These are phyloP conservation scores for Ceraceosorus bombacis DNA, from an alignment of 1,284 basidiomycete genomes.

Conservation along the genomic window DNA sequence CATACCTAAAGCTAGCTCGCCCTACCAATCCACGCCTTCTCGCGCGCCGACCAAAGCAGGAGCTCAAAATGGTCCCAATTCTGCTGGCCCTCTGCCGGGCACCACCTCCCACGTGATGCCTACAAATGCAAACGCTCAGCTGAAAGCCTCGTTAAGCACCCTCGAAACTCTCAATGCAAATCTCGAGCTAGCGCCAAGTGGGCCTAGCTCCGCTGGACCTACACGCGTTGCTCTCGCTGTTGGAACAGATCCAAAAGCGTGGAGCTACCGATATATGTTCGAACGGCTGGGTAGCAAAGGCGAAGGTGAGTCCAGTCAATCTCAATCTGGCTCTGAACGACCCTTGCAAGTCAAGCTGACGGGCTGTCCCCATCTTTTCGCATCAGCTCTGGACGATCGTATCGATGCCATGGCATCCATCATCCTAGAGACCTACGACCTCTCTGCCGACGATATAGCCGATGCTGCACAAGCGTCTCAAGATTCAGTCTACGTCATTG, in stretches of 20 bases:
- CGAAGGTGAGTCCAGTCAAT: conserved; percentile 17
- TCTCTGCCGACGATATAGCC: conserved; percentile 26
- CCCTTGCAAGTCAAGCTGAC: conserved; percentile 14
- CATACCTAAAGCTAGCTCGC: no score
- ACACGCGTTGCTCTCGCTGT: conserved; percentile 37
- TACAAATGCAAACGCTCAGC: no score
- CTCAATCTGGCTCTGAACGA: neutral
- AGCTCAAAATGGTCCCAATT: no score
- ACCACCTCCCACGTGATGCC: neutral
- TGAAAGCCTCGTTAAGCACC: conserved; percentile 9
- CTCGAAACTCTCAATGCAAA: conserved; percentile 36
- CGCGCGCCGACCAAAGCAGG: no score
- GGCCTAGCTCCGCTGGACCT: neutral
- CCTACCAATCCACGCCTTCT: no score
- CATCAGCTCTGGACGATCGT: conserved; percentile 31
- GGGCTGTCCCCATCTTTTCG: neutral
- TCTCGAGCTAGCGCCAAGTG: conserved; percentile 2
- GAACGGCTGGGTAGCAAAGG: conserved; percentile 33
- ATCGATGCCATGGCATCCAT: conserved; percentile 33
- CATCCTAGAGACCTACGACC: conserved; percentile 26
- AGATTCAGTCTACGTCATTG: conserved; percentile 40
- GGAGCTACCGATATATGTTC: conserved; percentile 47
- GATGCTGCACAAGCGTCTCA: conserved; percentile 36
- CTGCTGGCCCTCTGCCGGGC: neutral
- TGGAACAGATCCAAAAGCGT: conserved; percentile 37